Base-by-base conservation (phyloP, 2,329 filamentous ascomycete species). In the Alternaria angustiovoidea region DNA sequence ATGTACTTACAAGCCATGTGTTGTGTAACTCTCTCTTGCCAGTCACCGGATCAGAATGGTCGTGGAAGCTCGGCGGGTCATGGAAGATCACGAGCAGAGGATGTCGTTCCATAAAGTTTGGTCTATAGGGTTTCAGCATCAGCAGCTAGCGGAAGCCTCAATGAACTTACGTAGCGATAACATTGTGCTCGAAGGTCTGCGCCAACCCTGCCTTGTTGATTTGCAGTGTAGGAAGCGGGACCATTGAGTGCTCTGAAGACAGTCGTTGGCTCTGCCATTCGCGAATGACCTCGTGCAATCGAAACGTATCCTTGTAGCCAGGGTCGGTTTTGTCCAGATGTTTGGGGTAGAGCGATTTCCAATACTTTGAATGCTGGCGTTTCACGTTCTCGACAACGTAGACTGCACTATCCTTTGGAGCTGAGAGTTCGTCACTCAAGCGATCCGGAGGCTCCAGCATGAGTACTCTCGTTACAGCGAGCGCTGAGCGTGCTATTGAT, bases 361-460 rank as follows among this genome's bases (percentile, higher is more conserved):
- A 99, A 77, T 92, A 95, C 22, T 79, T 82, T 18, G 87, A 86
- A 66, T 90, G 88, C 44, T 85, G 81, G 46, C 81, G 80, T 61
- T 86, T 83, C 7, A 90, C 88, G 26, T 83, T 79, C 55, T 86
- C 80, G 2, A 90, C 82, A 2, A 85, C 85, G 32, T 83, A 80
- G 2, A 88, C 81, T n/a, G 84, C 87, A 55, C 66, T 72, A 41
- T 79, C 75, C 8, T 80, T 77, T 0, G 85, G 85, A 2, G 86
- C 81, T 7, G 79, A 72, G 1, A 81, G 79, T 7, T 81, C 76
- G 39, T 75, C 70, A 49, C 77, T 77, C 14, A 89, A 75, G 52
- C 86, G 82, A 58, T 88, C 87, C 3, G 95, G 95, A 11, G 94
- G 92, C 72, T 99, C 94, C 22, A 95, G 93, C 93, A 99, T 98